Evolutionary conservation across 208 protist species (phyloP), one percentile per base, ranked within the genome.

Genomic region (Wallacemonas sp.): DNA sequence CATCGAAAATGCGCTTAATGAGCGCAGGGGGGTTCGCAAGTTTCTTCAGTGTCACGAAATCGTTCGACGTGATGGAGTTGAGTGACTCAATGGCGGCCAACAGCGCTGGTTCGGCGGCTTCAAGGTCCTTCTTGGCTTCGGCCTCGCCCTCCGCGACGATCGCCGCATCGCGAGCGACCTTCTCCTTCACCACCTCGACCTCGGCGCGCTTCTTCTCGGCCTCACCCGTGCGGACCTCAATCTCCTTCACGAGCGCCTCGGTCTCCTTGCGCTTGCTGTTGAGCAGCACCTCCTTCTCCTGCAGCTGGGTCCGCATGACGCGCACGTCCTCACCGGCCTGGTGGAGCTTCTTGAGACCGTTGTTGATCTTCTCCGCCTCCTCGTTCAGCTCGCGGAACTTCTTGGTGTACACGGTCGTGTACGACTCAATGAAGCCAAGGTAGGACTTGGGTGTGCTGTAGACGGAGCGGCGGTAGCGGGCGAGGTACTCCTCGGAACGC

Each of bases 1-100:
- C 90, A 73, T 99, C 98, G 71, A 99, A 95, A 76, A 99, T 97
- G 66, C 95, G 87, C 81, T 98, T 98, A 72, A 99, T 98, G 29
- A 99, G 75, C 48, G 95, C 84, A 22, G 97, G 97, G 30, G 98
- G 98, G 71, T 97, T 97, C 13, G 93, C 86, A 21, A 99, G 79
- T 71, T 93, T 95, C 79, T 98, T 98, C 48, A 99, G 71, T 44
- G 78, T 97, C 48, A 94, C 80, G 65, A 99, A 98, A 58, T 98
- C 96, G 64, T 87, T 83, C 5, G 94, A 63, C 22, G 81, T 95
- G 64, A 99, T 98, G 54, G 87, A 91, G 71, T 98, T 93, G 30
- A 99, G 84, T 1, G 95, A 96, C 36, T 93, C 74, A 73, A 98
- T 97, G 44, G 97, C 97, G 48, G 93, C 91, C 19, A 91, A 52